phyloP scores from a whole-genome alignment of 345 rosid species.

The Erodium maritimum region DNA sequence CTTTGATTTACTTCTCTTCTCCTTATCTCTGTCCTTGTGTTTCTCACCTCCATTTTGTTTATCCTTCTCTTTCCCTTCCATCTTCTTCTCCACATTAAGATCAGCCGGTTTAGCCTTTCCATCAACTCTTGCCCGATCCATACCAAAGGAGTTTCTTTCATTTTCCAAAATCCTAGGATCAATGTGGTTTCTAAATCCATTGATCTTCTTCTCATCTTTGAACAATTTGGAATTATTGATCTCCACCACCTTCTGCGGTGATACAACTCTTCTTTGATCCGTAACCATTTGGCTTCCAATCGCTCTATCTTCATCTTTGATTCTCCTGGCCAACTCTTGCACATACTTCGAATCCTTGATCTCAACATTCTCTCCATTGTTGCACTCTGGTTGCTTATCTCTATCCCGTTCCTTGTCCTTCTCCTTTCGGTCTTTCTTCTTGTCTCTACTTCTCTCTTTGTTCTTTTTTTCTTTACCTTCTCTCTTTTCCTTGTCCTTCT shows the following conservation, averaged over 20 bases:
- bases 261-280: conserved; percentile 16
- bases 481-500: conserved; percentile 38
- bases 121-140: conserved; percentile 25
- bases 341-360: conserved; percentile 29
- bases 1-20: conserved; percentile 21
- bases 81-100: conserved; percentile 22
- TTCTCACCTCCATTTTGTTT: conserved; percentile 22
- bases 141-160: conserved; percentile 13
- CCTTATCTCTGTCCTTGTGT: conserved; percentile 19
- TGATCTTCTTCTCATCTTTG: conserved; percentile 20
- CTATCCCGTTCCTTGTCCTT: conserved; percentile 25
- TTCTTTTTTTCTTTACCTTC: conserved; percentile 40
- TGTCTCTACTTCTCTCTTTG: conserved; percentile 47
- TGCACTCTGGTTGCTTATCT: conserved; percentile 19
- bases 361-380: conserved; percentile 21
- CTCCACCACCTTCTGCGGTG: conserved; percentile 15
- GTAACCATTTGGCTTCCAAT: conserved; percentile 28
- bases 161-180: conserved; percentile 18
- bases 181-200: conserved; percentile 14
- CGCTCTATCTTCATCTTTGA: conserved; percentile 33
- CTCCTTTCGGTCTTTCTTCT: conserved; percentile 39
- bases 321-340: conserved; percentile 45
- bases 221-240: conserved; percentile 6
- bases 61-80: conserved; percentile 25
- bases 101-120: conserved; percentile 24